Percentiles rank a stretch among this genome's conserved stretches.
These are phyloP conservation scores for Solanum rostratum DNA, from an alignment of 257 asterid species.

Conservation along the genomic window DNA sequence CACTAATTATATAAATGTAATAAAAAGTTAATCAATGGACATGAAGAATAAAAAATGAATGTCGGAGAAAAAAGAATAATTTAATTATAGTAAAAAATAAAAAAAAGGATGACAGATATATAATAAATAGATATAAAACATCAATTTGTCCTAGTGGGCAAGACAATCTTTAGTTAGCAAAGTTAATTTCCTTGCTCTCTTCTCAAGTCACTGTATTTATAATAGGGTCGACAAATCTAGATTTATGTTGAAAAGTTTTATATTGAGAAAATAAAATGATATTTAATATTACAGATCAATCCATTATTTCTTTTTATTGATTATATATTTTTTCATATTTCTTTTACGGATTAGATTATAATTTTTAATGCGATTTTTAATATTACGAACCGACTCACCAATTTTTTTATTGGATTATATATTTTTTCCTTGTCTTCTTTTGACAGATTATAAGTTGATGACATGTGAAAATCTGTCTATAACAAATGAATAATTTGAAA, in stretches of 20 bases:
- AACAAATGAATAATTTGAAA: not conserved
- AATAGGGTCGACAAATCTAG: not conserved
- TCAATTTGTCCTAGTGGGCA: not conserved
- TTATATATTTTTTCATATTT: not conserved
- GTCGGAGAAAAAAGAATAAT: not conserved
- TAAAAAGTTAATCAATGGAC: not conserved
- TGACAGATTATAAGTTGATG: not conserved
- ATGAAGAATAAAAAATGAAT: not conserved
- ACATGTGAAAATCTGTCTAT: not conserved
- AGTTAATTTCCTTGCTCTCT: not conserved
- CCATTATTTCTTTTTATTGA: not conserved
- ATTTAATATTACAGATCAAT: not conserved
- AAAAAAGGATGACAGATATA: not conserved
- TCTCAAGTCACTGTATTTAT: too few relatives aligned
- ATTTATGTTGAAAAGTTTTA: not conserved
- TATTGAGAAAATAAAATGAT: not conserved
- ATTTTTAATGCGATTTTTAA: not conserved
- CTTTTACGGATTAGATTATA: not conserved
- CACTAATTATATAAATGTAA: not conserved
- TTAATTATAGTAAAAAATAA: not conserved
- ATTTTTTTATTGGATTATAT: not conserved
- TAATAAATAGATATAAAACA: too few relatives aligned
- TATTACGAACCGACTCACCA: not conserved
- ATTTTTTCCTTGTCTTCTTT: not conserved
- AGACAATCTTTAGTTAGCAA: not conserved